Conservation (phyloP, 2,329 filamentous ascomycete species). For the Nemania sp. region DNA sequence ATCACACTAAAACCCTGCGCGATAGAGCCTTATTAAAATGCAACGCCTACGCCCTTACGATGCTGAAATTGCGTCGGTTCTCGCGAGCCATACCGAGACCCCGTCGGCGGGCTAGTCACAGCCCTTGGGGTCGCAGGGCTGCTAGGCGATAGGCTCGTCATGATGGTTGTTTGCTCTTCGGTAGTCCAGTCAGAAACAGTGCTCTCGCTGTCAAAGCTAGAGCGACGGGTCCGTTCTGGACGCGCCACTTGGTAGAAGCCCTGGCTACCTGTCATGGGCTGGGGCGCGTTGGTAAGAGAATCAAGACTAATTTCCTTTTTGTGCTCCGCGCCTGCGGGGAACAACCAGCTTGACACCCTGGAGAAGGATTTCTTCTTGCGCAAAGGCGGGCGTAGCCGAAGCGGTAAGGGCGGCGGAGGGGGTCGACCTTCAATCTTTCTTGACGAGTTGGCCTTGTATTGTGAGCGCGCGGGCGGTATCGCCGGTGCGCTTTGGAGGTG, state of each 20-base stretch:
- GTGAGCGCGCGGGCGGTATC: conserved; percentile 41
- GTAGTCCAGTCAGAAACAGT: conserved; percentile 56
- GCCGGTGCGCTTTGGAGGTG: conserved; percentile 42
- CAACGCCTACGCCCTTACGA: conserved; percentile 51
- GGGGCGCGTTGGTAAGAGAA: conserved; percentile 59
- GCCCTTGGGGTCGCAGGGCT: conserved; percentile 49
- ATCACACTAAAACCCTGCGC: conserved; percentile 29
- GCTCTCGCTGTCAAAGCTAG: conserved; percentile 51
- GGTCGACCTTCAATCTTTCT: conserved; percentile 43
- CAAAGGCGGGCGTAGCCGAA: conserved; percentile 62
- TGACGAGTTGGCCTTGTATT: conserved; percentile 41
- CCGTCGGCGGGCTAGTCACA: conserved; percentile 41
- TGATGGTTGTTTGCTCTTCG: conserved; percentile 47
- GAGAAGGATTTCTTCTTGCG: conserved; percentile 71
- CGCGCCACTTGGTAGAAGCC: conserved; percentile 63
- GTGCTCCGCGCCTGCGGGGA: conserved; percentile 40
- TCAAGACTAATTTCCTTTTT: conserved; percentile 49
- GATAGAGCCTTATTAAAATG: conserved; percentile 43
- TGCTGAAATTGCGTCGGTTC: conserved; percentile 35
- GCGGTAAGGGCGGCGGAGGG: conserved; percentile 59
- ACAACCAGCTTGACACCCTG: conserved; percentile 62
- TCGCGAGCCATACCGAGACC: conserved; percentile 32
- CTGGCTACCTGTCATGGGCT: conserved; percentile 53
- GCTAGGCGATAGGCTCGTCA: conserved; percentile 54
- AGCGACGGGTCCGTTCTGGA: conserved; percentile 38